Evolutionary conservation across 1,284 basidiomycete genomes (phyloP).

Genomic region (Afroboletus lepidellus): DNA sequence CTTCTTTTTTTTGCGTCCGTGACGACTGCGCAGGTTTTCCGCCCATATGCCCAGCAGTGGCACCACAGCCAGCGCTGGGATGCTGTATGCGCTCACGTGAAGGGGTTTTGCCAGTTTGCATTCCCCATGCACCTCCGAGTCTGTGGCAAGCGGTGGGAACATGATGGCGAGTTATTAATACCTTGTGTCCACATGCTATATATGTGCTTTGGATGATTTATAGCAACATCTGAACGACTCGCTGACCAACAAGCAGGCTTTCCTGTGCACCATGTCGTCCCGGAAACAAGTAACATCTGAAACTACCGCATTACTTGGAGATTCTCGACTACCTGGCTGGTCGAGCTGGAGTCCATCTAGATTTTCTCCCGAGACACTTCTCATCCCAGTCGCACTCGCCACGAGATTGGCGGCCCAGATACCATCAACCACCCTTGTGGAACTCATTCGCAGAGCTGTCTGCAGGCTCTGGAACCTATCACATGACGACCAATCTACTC

Average conservation of each 20-base stretch:
- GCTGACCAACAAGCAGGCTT: neutral
- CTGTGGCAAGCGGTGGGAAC: too few relatives aligned
- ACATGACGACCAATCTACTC: slow-evolving; percentile 10
- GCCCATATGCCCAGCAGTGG: too few relatives aligned
- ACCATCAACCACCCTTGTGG: slow-evolving; percentile 30
- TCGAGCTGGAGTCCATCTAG: neutral
- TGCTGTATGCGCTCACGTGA: too few relatives aligned
- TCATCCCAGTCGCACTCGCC: slow-evolving; percentile 31
- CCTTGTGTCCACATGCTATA: too few relatives aligned
- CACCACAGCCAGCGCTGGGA: too few relatives aligned
- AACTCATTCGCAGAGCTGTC: slow-evolving; percentile 25
- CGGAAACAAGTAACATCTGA: slow-evolving; percentile 8
- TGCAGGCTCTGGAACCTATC: slow-evolving; percentile 29
- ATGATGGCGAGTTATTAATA: too few relatives aligned
- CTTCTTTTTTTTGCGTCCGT: too few relatives aligned
- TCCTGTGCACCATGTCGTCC: slow-evolving; percentile 13
- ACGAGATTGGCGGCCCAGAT: slow-evolving; percentile 24
- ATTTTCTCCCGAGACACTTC: slow-evolving; percentile 15
- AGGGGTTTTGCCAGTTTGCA: too few relatives aligned
- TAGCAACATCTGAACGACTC: neutral
- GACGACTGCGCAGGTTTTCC: too few relatives aligned
- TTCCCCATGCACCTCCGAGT: too few relatives aligned
- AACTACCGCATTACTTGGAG: slow-evolving; percentile 10
- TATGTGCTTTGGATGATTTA: too few relatives aligned
- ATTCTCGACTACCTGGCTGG: neutral